phyloP scores from a whole-genome alignment of 805 yeast genomes.

The Wickerhamomyces canadensis region DNA sequence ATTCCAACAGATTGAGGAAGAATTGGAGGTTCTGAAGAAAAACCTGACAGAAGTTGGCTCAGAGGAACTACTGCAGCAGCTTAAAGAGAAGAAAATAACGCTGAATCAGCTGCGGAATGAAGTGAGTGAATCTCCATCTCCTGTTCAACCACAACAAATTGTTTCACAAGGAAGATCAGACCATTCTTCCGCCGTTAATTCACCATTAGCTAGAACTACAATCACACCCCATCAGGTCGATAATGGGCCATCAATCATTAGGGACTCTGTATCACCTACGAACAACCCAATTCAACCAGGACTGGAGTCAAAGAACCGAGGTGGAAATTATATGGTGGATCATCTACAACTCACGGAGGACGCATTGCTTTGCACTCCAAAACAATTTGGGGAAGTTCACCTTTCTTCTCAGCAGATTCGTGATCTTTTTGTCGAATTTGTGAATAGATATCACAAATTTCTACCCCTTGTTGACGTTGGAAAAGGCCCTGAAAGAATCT shows the following conservation, averaged over 20 bases:
- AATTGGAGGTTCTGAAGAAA: conserved; percentile 62
- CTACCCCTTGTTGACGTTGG: conserved; percentile 82
- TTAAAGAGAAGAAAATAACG: conserved; percentile 12
- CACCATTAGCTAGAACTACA: not conserved
- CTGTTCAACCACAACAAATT: not conserved
- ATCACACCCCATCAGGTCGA: not conserved
- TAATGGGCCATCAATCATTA: conserved; percentile 3
- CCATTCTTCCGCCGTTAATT: not conserved
- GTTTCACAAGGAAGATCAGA: not conserved
- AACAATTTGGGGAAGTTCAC: conserved; percentile 63
- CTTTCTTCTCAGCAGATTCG: conserved; percentile 57
- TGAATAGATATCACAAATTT: conserved; percentile 73
- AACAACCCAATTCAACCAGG: not conserved
- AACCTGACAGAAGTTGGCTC: conserved; percentile 33
- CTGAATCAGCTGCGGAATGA: not conserved
- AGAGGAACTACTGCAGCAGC: conserved; percentile 16
- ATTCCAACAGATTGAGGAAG: conserved; percentile 76
- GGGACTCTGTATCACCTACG: not conserved
- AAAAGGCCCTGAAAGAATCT: conserved; percentile 78
- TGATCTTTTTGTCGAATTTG: conserved; percentile 63
- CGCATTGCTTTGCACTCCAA: conserved; percentile 52
- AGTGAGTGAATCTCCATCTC: not conserved
- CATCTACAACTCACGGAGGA: conserved; percentile 27
- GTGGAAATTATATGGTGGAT: conserved; percentile 2
- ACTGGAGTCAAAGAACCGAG: not conserved